Base-by-base conservation (phyloP, 1,284 basidiomycete species). In the Cutaneotrichosporon spelunceum region DNA sequence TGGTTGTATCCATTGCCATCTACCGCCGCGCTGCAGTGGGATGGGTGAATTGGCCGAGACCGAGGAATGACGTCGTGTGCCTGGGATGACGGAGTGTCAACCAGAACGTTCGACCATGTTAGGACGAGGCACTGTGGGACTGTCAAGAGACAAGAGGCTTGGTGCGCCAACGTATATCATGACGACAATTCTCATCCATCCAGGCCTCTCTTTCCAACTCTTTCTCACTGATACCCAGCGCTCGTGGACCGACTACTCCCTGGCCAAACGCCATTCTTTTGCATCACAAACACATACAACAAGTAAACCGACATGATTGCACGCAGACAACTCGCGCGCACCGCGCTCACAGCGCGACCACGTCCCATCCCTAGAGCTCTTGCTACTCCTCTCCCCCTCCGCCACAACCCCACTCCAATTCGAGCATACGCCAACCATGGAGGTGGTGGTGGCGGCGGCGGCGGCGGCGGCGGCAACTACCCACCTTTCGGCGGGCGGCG, bases 241-340 rank as follows among this genome's bases (percentile, higher is more conserved):
- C 21, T 48, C 21, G 45, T 48, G 11, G 45, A 48, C 23, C 45
- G 45, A 48, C 26, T 48, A 8, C 21, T 16, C 23, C 14, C 45
- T 21, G 26, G 23, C 16, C 11, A 48, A 13, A 24, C 48, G 26
- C 24, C 48, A 26, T 27, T 27, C 47, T 14, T 24, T 26, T 9
- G 23, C 23, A 49, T 27, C 26, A 27, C 48, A 26, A 11, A 50
- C 27, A 50, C 27, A n/a, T 27, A 27, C 26, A 33, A 33, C 19
- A n/a, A 42, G 19, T 42, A 26, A 50, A 29, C 44, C 56, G 34
- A 47, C 53, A 65, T 42, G 23, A 65, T 67, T 63, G 61, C 59
- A 27, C 57, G 64, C 27, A 65, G 60, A 65, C 59, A 61, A 11
- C 57, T 65, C 6, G 29, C 65, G 14, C 50, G 65, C 23, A 61